Evolutionary conservation across 1,139 yeast genomes (phyloP), one percentile per base, ranked within the genome.

Genomic region (Maudiozyma humilis): DNA sequence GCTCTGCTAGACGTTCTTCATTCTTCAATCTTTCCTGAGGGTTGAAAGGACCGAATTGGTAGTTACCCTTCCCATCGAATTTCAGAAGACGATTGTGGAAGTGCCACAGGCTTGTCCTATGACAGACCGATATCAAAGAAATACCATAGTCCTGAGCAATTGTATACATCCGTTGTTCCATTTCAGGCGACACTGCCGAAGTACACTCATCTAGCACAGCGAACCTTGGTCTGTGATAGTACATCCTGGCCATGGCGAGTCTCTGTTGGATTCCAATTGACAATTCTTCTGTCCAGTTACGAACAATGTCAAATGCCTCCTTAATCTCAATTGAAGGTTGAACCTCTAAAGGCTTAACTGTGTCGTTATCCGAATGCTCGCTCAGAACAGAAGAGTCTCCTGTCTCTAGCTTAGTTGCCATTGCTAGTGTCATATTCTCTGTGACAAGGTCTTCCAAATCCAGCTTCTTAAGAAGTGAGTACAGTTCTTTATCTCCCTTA

Each of bases 201-300:
- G 97, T 89, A 65, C 96, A 89, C 66, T 89, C 96, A 66, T 89
- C 97, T 52, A 89, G 70, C 25, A 89, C 95, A 0, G 96, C 96
- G 70, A 87, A 89, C 64, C 79, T 82, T 2, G 97, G 97, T 57
- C 75, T 76, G 62, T 89, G 96, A 60, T 88, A 89, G 60, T 84
- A 89, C 63, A 89, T 71, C 55, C 96, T 75, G 2, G 95, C 96
- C 87, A 89, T 83, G 14, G 96, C 96, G 55, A 89, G 73, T 56
- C 95, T 72, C 63, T 89, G 96, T 63, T 89, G 96, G 18, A 91
- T 94, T 34, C 97, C 96, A 52, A 82, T 80, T 1, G 94, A 82
- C 50, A 89, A 70, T 53, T 88, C 88, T 56, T 87, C 96, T 13
- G 82, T 73, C 96, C 97, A 89, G 61, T 85, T 87, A 53, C 88